Conservation (phyloP, 192 early-diverging fungal species). For the Coemansia aciculifera region DNA sequence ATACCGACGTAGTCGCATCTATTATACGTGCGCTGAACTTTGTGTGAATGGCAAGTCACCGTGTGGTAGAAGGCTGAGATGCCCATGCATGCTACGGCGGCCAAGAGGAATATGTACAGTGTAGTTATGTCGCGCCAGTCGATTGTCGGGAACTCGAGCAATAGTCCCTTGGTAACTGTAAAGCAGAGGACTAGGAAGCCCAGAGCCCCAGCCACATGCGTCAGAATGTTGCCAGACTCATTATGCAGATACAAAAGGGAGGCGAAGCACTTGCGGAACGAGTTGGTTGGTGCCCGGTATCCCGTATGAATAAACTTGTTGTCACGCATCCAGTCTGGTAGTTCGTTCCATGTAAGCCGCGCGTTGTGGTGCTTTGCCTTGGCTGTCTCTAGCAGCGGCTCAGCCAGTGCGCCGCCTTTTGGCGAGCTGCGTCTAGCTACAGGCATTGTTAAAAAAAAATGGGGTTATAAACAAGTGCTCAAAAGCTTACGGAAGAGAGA, state of each 20-base stretch:
- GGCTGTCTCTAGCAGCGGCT: constrained; percentile 9
- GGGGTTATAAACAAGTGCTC: neutral
- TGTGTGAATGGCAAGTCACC: constrained; percentile 81
- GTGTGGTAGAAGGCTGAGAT: constrained; percentile 80
- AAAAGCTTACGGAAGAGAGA: neutral
- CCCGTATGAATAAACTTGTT: constrained; percentile 77
- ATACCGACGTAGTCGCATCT: constrained; percentile 93
- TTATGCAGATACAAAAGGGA: constrained; percentile 87
- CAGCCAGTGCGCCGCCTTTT: neutral
- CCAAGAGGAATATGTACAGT: constrained; percentile 73
- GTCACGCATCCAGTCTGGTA: constrained; percentile 82
- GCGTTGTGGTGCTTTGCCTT: constrained; percentile 6
- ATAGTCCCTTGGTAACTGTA: constrained; percentile 46
- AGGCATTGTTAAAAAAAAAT: constrained; percentile 15
- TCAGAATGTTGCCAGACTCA: constrained; percentile 91
- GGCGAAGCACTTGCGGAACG: constrained; percentile 71
- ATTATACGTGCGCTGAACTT: constrained; percentile 69
- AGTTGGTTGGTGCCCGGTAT: constrained; percentile 77
- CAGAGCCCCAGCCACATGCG: constrained; percentile 76
- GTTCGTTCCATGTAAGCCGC: constrained; percentile 48
- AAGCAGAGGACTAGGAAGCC: constrained; percentile 59
- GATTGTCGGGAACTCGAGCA: constrained; percentile 55
- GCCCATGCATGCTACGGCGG: constrained; percentile 76
- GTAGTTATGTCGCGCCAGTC: constrained; percentile 65
- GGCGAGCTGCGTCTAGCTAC: constrained; percentile 23